Percentiles rank a stretch among this genome's conserved stretches.
Evolutionary conservation across 768 basidiomycete genomes (phyloP).

Genomic region (Daedaleopsis sinensis): DNA sequence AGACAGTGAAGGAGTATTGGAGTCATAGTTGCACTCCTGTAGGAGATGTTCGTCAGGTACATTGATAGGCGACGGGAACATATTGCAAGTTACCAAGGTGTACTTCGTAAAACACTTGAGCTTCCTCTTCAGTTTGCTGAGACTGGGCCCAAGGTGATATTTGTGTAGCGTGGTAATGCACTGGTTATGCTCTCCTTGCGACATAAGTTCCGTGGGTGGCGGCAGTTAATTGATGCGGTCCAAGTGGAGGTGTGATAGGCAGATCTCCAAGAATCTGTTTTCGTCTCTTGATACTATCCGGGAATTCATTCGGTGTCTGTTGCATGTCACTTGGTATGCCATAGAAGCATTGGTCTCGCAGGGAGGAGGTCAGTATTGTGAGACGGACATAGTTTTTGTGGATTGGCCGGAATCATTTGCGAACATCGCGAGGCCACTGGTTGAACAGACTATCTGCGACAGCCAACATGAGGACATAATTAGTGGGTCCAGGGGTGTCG

Average conservation of each 20-base stretch:
- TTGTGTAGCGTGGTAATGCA: constrained; percentile 79
- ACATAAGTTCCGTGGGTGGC: constrained; percentile 82
- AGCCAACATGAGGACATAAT: constrained; percentile 91
- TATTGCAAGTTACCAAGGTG: constrained; percentile 60
- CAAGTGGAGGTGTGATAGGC: constrained; percentile 86
- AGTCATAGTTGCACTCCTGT: constrained; percentile 76
- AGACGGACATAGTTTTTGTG: constrained; percentile 75
- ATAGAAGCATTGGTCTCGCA: constrained; percentile 77
- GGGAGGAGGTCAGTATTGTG: constrained; percentile 48
- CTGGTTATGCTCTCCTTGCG: constrained; percentile 83
- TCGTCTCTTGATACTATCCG: constrained; percentile 83
- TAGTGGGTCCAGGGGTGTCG: constrained; percentile 86
- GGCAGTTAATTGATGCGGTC: constrained; percentile 78
- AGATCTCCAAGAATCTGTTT: constrained; percentile 85
- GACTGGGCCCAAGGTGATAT: constrained; percentile 84
- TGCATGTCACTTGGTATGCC: constrained; percentile 68
- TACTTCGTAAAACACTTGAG: constrained; percentile 88
- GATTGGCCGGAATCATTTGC: constrained; percentile 85
- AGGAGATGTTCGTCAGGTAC: constrained; percentile 31
- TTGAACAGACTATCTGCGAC: constrained; percentile 78
- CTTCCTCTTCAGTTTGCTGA: constrained; percentile 89
- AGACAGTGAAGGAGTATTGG: constrained; percentile 27
- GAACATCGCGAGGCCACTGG: constrained; percentile 79
- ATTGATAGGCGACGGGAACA: not conserved
- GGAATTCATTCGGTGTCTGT: constrained; percentile 84